A percentile compares a stretch with the other conserved stretches of the same genome.
Conservation (phyloP, 2,329 filamentous ascomycete genomes). For the Calonectria hawksworthii region DNA sequence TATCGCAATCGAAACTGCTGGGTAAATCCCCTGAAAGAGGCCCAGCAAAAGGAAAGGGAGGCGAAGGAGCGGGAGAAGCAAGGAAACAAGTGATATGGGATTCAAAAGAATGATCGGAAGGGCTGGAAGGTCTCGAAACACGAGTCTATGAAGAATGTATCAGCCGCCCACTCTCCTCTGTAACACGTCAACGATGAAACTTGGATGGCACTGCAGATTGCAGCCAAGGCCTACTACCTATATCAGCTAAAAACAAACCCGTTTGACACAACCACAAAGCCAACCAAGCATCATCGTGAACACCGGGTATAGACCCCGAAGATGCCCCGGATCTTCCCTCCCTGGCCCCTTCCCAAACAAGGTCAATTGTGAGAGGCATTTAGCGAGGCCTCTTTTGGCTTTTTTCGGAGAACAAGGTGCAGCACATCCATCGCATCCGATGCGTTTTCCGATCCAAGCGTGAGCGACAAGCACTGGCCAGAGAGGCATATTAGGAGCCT, state of each 20-base stretch:
- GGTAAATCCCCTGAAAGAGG: background rate
- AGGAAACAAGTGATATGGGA: background rate
- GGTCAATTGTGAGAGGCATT: background rate
- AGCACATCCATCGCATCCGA: background rate
- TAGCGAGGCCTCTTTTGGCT: background rate
- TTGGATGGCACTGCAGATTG: background rate
- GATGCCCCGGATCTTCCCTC: background rate
- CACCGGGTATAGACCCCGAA: background rate
- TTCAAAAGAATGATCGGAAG: background rate
- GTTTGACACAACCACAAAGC: background rate
- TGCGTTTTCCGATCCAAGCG: background rate
- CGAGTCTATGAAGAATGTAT: background rate
- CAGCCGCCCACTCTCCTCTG: background rate
- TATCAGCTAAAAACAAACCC: background rate
- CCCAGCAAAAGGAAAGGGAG: background rate
- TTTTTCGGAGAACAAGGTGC: background rate
- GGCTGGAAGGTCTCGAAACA: background rate
- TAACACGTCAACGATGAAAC: background rate
- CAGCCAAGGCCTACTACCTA: background rate
- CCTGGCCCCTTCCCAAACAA: background rate
- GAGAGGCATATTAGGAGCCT: background rate
- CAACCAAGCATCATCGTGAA: background rate
- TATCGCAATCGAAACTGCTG: slow-evolving; percentile 23
- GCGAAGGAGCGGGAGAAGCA: background rate
- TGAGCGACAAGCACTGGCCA: background rate